These are phyloP conservation scores for Suillus cothurnatus DNA, from an alignment of 768 basidiomycete species.

Conservation along the genomic window DNA sequence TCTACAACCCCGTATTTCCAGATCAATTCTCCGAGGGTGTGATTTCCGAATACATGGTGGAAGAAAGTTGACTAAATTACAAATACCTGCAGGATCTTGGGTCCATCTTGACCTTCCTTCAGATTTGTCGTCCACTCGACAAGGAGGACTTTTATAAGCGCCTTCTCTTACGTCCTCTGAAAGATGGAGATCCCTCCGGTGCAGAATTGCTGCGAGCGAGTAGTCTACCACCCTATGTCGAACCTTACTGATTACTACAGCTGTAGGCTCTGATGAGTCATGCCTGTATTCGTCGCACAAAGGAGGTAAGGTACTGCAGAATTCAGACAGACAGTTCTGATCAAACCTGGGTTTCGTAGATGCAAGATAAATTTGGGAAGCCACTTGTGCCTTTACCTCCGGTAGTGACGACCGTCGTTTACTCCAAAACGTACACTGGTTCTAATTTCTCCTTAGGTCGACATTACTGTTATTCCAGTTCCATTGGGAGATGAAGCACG, in stretches of 20 bases:
- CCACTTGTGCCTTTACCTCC: slow-evolving; percentile 76
- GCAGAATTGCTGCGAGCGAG: slow-evolving; percentile 70
- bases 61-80: background rate
- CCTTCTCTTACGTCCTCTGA: slow-evolving; percentile 76
- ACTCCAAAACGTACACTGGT: background rate
- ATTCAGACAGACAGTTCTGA: background rate
- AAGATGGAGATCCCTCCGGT: slow-evolving; percentile 66
- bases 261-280: slow-evolving; percentile 74
- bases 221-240: slow-evolving; percentile 4
- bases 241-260: slow-evolving; percentile 12
- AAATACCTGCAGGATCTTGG: slow-evolving; percentile 71
- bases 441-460: slow-evolving; percentile 51
- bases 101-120: slow-evolving; percentile 80
- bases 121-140: slow-evolving; percentile 84
- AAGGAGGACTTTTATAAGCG: slow-evolving; percentile 82
- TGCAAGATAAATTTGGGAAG: slow-evolving; percentile 81
- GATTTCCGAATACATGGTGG: background rate
- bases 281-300: slow-evolving; percentile 79
- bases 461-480: slow-evolving; percentile 75
- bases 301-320: slow-evolving; percentile 54
- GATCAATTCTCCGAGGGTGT: slow-evolving; percentile 80
- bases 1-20: slow-evolving; percentile 25
- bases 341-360: slow-evolving; percentile 44
- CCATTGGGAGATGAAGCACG: slow-evolving; percentile 63
- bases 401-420: slow-evolving; percentile 32